These are phyloP conservation scores for Spinellus fusiger DNA, from an alignment of 192 early-diverging fungal species.

Conservation along the genomic window DNA sequence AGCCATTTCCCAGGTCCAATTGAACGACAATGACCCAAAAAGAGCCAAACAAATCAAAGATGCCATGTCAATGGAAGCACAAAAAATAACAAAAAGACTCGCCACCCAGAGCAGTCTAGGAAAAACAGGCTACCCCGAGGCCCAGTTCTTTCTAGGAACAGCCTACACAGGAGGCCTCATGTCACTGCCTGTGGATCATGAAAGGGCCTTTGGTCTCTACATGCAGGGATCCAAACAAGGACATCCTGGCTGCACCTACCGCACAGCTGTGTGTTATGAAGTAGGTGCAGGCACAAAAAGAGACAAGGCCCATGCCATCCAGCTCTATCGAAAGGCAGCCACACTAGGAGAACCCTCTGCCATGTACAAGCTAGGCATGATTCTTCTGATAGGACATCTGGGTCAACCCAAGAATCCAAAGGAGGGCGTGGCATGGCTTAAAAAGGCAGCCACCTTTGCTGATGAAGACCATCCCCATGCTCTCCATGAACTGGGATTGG, in stretches of 20 bases:
- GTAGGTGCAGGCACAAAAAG: constrained; percentile 87
- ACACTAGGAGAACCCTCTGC: constrained; percentile 85
- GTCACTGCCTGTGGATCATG: constrained; percentile 72
- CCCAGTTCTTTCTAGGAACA: constrained; percentile 89
- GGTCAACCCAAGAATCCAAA: constrained; percentile 71
- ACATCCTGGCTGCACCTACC: constrained; percentile 89
- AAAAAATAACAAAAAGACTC: constrained; percentile 83
- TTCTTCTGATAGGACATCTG: constrained; percentile 80
- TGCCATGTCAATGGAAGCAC: constrained; percentile 67
- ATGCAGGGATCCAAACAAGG: constrained; percentile 88
- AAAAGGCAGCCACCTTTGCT: constrained; percentile 84
- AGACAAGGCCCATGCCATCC: constrained; percentile 72
- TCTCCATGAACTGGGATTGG: constrained; percentile 85
- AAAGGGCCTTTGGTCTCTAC: constrained; percentile 87
- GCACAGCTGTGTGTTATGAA: constrained; percentile 95
- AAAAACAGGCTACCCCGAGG: constrained; percentile 75
- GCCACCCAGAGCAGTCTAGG: constrained; percentile 60
- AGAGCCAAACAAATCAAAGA: constrained; percentile 67
- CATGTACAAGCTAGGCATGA: constrained; percentile 97
- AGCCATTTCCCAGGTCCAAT: constrained; percentile 59
- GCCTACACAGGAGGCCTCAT: constrained; percentile 82
- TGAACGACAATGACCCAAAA: constrained; percentile 63
- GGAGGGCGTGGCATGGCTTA: constrained; percentile 93
- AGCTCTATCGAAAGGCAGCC: constrained; percentile 92
- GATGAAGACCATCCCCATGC: constrained; percentile 89